Evolutionary conservation across 768 basidiomycete species (phyloP).

Genomic region (Calocera viscosa): DNA sequence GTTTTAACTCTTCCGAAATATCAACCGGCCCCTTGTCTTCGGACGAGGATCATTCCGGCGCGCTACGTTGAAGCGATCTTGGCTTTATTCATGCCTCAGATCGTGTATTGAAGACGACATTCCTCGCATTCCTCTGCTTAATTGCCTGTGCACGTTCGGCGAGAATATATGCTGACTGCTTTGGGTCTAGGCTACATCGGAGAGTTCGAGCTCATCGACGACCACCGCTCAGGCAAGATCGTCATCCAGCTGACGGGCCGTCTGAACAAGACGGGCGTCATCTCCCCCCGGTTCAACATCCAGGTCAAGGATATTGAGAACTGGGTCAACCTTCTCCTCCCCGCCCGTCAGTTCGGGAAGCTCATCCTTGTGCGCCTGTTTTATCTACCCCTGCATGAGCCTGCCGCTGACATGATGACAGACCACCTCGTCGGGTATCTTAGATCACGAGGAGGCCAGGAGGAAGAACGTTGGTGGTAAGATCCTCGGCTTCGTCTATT

Average conservation of each 20-base stretch:
- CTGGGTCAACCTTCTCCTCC: slow-evolving; percentile 95
- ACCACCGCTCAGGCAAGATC: slow-evolving; percentile 96
- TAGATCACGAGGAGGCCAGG: slow-evolving; percentile 98
- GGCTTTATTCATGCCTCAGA: too few species aligned
- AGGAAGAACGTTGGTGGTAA: slow-evolving; percentile 97
- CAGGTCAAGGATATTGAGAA: slow-evolving; percentile 82
- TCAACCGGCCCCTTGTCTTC: too few species aligned
- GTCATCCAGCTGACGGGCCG: slow-evolving; percentile 97
- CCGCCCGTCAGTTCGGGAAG: slow-evolving; percentile 90
- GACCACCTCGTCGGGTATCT: slow-evolving; percentile 96
- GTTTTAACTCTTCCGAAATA: too few species aligned
- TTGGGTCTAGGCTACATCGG: slow-evolving; percentile 74
- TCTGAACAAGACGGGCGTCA: slow-evolving; percentile 98
- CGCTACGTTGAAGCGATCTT: too few species aligned
- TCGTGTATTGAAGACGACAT: too few species aligned
- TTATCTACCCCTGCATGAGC: slow-evolving; percentile 4
- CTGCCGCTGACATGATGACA: slow-evolving; percentile 22
- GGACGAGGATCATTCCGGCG: too few species aligned
- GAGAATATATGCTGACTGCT: slow-evolving; percentile 19
- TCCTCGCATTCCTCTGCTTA: slow-evolving; percentile 6
- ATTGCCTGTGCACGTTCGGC: slow-evolving; percentile 16
- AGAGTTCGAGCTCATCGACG: slow-evolving; percentile 97
- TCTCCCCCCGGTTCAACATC: slow-evolving; percentile 98
- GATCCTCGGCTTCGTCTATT: slow-evolving; percentile 85
- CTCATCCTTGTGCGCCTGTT: slow-evolving; percentile 68